phyloP scores from a whole-genome alignment of 768 basidiomycete genomes.

The Candolleomyces eurysporus region DNA sequence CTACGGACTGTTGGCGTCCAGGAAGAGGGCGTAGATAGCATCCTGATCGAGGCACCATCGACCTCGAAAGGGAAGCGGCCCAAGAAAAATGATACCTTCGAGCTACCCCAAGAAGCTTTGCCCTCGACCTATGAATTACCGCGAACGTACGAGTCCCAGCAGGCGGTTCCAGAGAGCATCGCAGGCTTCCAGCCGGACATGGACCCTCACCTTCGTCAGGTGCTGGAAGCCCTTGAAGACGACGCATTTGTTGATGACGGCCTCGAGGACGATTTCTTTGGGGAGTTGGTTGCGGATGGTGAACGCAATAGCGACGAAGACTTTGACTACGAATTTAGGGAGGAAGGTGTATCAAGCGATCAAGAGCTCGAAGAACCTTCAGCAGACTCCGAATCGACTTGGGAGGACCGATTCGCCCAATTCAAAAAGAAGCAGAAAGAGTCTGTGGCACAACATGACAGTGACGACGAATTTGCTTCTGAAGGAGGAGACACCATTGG shows the following conservation, averaged over 20 bases:
- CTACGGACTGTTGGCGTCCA: constrained; percentile 73
- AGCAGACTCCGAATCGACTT: constrained; percentile 25
- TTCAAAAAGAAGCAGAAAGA: constrained; percentile 71
- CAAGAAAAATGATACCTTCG: constrained; percentile 41
- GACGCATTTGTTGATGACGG: constrained; percentile 88
- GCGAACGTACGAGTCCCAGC: constrained; percentile 69
- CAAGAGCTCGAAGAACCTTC: constrained; percentile 16
- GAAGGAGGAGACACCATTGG: constrained; percentile 84
- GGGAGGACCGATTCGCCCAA: constrained; percentile 78
- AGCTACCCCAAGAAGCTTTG: constrained; percentile 68
- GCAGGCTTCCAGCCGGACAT: constrained; percentile 92
- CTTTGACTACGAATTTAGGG: constrained; percentile 64
- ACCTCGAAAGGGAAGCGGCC: constrained; percentile 32
- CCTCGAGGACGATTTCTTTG: constrained; percentile 75
- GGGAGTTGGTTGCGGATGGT: constrained; percentile 67
- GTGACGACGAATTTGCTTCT: constrained; percentile 54
- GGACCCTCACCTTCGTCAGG: constrained; percentile 93
- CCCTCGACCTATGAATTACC: constrained; percentile 76
- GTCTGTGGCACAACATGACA: constrained; percentile 32
- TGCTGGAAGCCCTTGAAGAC: constrained; percentile 91
- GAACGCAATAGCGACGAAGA: constrained; percentile 63
- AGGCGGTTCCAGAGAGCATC: constrained; percentile 78
- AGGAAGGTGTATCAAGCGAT: constrained; percentile 35
- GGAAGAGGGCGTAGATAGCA: constrained; percentile 78
- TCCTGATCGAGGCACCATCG: constrained; percentile 75